These are phyloP conservation scores for Cryptosporidium viatorum DNA, from an alignment of 169 alveolate species.

Conservation along the genomic window DNA sequence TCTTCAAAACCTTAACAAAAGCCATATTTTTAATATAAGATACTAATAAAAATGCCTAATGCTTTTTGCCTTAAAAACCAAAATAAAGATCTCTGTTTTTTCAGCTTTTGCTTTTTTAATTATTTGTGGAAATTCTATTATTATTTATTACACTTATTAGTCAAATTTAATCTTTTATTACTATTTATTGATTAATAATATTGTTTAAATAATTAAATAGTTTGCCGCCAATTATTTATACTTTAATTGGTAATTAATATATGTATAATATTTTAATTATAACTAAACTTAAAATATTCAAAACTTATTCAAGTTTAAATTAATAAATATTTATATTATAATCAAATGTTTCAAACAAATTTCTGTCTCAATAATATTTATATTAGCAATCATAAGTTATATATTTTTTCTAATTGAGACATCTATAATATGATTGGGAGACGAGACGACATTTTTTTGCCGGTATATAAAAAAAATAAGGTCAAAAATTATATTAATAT, in stretches of 20 bases:
- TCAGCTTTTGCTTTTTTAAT: conserved; percentile 1
- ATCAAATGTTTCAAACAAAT: background rate
- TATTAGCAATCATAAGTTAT: background rate
- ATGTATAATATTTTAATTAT: no score
- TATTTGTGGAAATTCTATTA: background rate
- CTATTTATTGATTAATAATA: background rate
- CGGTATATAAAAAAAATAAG: background rate
- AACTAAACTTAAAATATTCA: no score
- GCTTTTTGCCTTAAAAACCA: conserved; percentile 24
- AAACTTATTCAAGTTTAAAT: background rate
- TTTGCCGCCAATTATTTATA: background rate
- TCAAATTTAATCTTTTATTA: conserved; percentile 12
- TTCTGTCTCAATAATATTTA: conserved; percentile 1
- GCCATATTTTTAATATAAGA: conserved; percentile 88
- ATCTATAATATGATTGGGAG: background rate
- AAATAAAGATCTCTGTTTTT: background rate
- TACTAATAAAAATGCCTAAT: conserved; percentile 33
- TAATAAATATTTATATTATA: background rate
- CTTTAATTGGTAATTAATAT: background rate
- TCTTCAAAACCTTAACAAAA: conserved; percentile 97
- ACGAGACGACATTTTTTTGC: conserved; percentile 5
- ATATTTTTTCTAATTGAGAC: background rate
- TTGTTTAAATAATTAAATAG: no score
- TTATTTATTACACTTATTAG: background rate
- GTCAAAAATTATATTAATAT: background rate